Evolutionary conservation across 1,284 basidiomycete genomes (phyloP).

Genomic region (Porodaedalea pini): DNA sequence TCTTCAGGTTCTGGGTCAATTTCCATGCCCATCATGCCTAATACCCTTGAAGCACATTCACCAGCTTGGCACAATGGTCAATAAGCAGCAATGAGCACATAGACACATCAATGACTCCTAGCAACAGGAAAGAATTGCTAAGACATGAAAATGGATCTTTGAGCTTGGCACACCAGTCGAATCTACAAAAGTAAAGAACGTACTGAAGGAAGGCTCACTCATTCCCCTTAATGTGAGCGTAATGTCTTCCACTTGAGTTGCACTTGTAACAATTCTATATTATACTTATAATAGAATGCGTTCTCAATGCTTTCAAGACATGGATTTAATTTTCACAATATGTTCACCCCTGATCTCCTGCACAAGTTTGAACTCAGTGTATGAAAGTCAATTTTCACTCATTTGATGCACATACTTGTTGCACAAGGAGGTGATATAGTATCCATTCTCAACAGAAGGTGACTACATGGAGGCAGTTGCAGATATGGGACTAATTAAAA

Average conservation of each 20-base stretch:
- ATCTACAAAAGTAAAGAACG: slow-evolving; percentile 9
- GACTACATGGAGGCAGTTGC: neutral
- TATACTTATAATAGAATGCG: slow-evolving; percentile 23
- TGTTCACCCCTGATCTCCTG: slow-evolving; percentile 27
- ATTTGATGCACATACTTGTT: slow-evolving; percentile 27
- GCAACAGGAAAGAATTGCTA: slow-evolving; percentile 15
- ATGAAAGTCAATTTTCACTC: slow-evolving; percentile 29
- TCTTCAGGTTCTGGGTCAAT: slow-evolving; percentile 27
- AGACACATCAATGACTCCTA: neutral
- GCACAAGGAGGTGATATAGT: neutral
- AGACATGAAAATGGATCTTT: slow-evolving; percentile 22
- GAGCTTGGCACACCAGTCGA: slow-evolving; percentile 17
- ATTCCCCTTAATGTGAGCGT: slow-evolving; percentile 21
- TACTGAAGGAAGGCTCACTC: slow-evolving; percentile 19
- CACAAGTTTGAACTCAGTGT: slow-evolving; percentile 30
- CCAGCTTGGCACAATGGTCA: slow-evolving; percentile 25
- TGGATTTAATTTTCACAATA: slow-evolving; percentile 23
- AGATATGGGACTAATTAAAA: slow-evolving; percentile 17
- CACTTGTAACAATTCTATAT: slow-evolving; percentile 12
- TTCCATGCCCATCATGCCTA: slow-evolving; percentile 30
- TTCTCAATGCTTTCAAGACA: slow-evolving; percentile 23
- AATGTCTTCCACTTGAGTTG: slow-evolving; percentile 14
- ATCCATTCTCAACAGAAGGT: neutral
- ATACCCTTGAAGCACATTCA: slow-evolving; percentile 23
- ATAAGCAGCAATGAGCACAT: slow-evolving; percentile 18